These are phyloP conservation scores for Aspergillus ibericus DNA, from an alignment of 2,329 filamentous ascomycete genomes.

Conservation along the genomic window DNA sequence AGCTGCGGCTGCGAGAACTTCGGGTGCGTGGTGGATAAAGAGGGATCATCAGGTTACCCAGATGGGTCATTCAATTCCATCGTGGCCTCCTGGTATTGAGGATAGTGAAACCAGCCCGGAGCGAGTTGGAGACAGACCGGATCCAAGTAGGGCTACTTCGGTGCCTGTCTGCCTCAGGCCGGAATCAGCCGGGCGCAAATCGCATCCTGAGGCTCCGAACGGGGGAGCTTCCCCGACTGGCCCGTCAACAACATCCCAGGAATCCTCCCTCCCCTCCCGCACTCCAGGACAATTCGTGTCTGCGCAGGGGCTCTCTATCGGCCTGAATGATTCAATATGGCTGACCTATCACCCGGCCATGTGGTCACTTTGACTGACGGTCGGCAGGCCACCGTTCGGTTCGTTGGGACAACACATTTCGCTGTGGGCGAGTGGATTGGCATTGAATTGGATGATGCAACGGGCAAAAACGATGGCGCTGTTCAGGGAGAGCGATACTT, in stretches of 20 bases:
- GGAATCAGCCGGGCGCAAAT: conserved; percentile 4
- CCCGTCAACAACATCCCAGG: conserved; percentile 17
- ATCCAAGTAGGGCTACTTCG: not conserved
- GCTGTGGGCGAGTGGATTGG: conserved; percentile 84
- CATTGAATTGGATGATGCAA: conserved; percentile 77
- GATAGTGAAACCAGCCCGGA: not conserved
- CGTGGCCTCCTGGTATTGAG: too few species aligned
- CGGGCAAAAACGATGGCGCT: conserved; percentile 91
- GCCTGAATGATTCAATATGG: conserved; percentile 28
- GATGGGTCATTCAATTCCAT: too few species aligned
- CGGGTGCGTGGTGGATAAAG: too few species aligned
- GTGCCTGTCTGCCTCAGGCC: conserved; percentile 17
- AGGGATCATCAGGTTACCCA: too few species aligned
- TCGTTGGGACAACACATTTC: conserved; percentile 76
- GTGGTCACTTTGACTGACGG: conserved; percentile 77
- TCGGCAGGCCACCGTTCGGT: conserved; percentile 75
- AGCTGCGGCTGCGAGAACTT: too few species aligned
- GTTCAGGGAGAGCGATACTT: conserved; percentile 89
- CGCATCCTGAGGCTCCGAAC: conserved; percentile 20
- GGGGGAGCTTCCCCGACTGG: conserved; percentile 13
- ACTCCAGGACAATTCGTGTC: conserved; percentile 8
- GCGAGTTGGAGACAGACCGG: not conserved
- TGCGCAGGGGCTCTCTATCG: conserved; percentile 12
- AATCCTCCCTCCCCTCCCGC: conserved; percentile 11
- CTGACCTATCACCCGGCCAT: conserved; percentile 59